A percentile compares a stretch with the other conserved stretches of the same genome.
These are phyloP conservation scores for Pharus latifolius DNA, from an alignment of 176 grass and related monocot species.

Conservation along the genomic window DNA sequence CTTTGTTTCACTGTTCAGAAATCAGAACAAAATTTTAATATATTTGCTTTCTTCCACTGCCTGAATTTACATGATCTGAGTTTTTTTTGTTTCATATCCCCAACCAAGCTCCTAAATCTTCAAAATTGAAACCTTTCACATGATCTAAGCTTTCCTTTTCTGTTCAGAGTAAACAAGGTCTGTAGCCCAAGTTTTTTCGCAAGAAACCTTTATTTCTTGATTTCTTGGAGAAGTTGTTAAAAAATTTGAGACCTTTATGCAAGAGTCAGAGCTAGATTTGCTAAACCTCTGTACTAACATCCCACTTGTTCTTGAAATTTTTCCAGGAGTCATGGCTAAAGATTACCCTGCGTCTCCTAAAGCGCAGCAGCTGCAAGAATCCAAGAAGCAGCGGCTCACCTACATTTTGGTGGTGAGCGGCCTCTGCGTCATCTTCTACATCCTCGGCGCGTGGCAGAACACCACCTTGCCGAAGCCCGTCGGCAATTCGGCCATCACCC, in stretches of 20 bases:
- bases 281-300: background rate
- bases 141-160: background rate
- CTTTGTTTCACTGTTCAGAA: background rate
- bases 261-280: background rate
- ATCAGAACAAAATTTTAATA: background rate
- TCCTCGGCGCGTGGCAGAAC: slow-evolving; percentile 87
- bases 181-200: background rate
- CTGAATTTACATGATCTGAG: background rate
- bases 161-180: background rate
- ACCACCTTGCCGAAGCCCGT: slow-evolving; percentile 28
- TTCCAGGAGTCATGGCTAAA: slow-evolving; percentile 76
- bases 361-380: slow-evolving; percentile 55
- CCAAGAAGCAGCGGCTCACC: slow-evolving; percentile 67
- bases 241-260: background rate
- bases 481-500: slow-evolving; percentile 14
- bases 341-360: slow-evolving; percentile 71
- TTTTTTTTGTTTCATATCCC: background rate
- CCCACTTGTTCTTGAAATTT: slow-evolving; percentile 21
- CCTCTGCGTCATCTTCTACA: slow-evolving; percentile 79
- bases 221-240: background rate
- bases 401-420: slow-evolving; percentile 52
- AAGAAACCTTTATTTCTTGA: background rate
- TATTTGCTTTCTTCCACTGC: background rate
- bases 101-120: background rate
- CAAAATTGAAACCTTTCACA: background rate